Evolutionary conservation across 106 monocot species (phyloP), one percentile per base, ranked within the genome.

Genomic region (Acorus gramineus): DNA sequence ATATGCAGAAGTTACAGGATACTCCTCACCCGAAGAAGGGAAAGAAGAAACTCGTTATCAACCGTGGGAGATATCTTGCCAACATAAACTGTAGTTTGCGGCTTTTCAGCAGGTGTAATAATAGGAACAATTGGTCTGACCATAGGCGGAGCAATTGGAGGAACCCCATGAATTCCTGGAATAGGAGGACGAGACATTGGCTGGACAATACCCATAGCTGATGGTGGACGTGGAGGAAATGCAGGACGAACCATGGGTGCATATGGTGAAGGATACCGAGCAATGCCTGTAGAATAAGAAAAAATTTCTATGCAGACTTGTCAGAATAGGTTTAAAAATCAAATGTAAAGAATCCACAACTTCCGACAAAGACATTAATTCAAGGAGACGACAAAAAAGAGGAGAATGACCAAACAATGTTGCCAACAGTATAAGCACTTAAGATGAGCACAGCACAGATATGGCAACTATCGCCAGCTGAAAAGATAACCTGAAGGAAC

Each of bases 41-140:
- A 87, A 8, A 85, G 80, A 7, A 98, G 66, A 53, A 83, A 91
- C 8, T 98, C 96, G 83, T 91, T 91, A 42, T 88, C 91, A 7
- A 88, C 91, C 53, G 96, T 79, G 7, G 81, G 61, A 53, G 96
- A 80, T 73, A 98, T 98, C 75, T 98, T 98, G 52, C 96, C 91
- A 66, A 98, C 85, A 79, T 98, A 98, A 56, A 98, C 87, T 44
- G 96, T 91, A 6, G 96, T 98, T 57, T 91, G 96, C 63, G 96
- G 96, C 66, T 91, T 98, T 70, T 98, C 96, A 48, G 83, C 47
- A 47, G 82, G 84, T 49, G 96, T 61, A 76, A 83, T 83, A 71
- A 80, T 62, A 47, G 96, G 87, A 65, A 78, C 68, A 73, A 62
- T 55, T 57, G 96, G 85, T 46, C 91, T 76, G 12, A 79, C 67